A percentile compares a stretch with the other conserved stretches of the same genome.
These are phyloP conservation scores for Parastagonospora nodorum DNA, from an alignment of 2,329 filamentous ascomycete genomes.

Conservation along the genomic window DNA sequence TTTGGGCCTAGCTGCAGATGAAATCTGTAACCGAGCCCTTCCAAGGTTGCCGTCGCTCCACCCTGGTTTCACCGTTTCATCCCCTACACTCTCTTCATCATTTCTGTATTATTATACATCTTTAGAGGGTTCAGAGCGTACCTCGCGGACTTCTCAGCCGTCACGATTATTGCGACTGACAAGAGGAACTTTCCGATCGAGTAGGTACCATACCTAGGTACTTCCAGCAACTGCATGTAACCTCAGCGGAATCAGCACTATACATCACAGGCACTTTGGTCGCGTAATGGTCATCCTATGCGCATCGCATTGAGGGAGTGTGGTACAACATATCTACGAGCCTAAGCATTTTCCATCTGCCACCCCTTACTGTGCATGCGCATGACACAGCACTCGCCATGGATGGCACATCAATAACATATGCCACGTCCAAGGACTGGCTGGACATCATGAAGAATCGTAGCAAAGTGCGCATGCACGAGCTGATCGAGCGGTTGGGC, in stretches of 20 bases:
- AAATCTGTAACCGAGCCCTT: neutral
- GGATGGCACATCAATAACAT: conserved; percentile 33
- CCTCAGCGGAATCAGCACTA: neutral
- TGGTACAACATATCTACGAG: neutral
- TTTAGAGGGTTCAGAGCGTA: neutral
- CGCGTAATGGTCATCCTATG: neutral
- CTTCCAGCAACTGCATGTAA: neutral
- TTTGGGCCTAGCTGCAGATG: neutral
- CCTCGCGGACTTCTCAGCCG: neutral
- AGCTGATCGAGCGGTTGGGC: conserved; percentile 43
- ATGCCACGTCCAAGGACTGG: conserved; percentile 43
- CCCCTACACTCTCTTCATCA: neutral
- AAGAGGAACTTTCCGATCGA: neutral
- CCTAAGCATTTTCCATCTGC: conserved; percentile 1
- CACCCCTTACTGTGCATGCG: conserved; percentile 10
- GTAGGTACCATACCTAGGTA: too few species aligned
- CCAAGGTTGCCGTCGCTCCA: neutral
- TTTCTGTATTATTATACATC: neutral
- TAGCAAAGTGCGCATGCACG: conserved; percentile 44
- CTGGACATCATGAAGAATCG: conserved; percentile 45
- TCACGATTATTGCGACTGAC: neutral
- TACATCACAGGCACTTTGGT: neutral
- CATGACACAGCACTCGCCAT: conserved; percentile 15
- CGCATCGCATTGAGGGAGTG: too few species aligned
- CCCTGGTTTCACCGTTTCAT: neutral